Base-by-base conservation (phyloP, 2,329 filamentous ascomycete species). In the Pestalotiopsis fici region DNA sequence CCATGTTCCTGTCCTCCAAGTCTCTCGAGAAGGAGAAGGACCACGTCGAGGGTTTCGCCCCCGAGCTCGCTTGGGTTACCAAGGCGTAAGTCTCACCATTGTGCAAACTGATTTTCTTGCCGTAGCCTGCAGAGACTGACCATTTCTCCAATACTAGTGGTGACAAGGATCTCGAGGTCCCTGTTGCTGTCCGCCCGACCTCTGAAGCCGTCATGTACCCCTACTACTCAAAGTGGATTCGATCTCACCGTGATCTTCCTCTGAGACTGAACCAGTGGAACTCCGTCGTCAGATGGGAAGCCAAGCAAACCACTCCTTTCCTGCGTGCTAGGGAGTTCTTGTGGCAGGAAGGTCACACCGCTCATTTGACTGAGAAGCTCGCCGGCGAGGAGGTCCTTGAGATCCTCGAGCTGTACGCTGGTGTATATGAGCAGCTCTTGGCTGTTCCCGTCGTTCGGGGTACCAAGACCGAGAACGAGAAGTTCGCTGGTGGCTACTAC, bases 11-110 rank as follows among this genome's bases (percentile, higher is more conserved):
- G 71, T 97, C 94, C 21, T 86, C 93, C 77, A 97, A 97, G 82
- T 97, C 97, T 54, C 83, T 99, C 71, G 87, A 89, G 78, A 88
- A 88, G 78, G 95, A 98, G 82, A 98, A 98, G 87, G 93, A 96
- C 76, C 96, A 99, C 80, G 93, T 99, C 70, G 95, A 99, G 81
- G 96, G 96, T n/a, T 99, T 99, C 79, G 96, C 96, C 64, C 95
- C 96, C 39, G 93, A 96, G 80, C 87, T 96, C 72, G 93, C 93
- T 66, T 96, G 93, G 93, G 93, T 96, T 31, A 96, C 93, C 64
- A 93, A 93, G 80, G 93, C 91, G 86, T 91, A 81, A 82, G 88
- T 84, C 43, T 50, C 35, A 21, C 23, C 18, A 23, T 13, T 28
- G 35, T 61, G 59, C 21, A 31, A 35, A 12, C 59, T 23, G 15